Evolutionary conservation across 2,329 filamentous ascomycete genomes (phyloP), one percentile per base, ranked within the genome.

Genomic region (Clonostachys byssicola): DNA sequence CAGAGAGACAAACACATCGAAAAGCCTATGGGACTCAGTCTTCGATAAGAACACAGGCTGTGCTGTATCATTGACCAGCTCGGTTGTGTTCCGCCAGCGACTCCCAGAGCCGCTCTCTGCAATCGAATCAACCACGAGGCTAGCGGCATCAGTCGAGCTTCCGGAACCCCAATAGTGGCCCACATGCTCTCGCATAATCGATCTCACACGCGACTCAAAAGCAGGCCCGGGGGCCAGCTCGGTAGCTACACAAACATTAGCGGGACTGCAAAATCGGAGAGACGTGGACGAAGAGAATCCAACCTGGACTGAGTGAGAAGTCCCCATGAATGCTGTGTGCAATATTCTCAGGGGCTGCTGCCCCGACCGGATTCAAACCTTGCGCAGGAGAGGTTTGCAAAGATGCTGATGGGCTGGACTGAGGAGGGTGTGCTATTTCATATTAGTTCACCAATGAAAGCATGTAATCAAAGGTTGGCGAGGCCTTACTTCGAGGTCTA

Each of bases 1-100:
- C 3, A 58, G 43, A 3, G 57, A 56, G 18, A 53, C 47, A 38
- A 61, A 61, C 0, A 53, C 39, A 34, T 57, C 51, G 12, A 61
- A 54, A 0, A 60, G 43, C 5, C 54, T 44, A 23, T 52, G 47
- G 1, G 59, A 57, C 42, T 56, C 52, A 5, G 47, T 45, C 33
- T 56, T 55, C 2, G 52, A 48, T 7, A 53, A 23, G 5, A 56
- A 41, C 10, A 34, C 38, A 7, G 51, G 52, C 2, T 49, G 30
- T 7, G 52, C 42, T 6, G 49, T 23, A 5, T 43, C 47, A 50
- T 62, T 62, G 56, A 69, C 18, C 2, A 56, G 30, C 10, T 53
- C 51, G 3, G 43, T 16, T 5, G 48, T 42, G 12, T 46, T 49
- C 4, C 44, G 39, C 55, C 55, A 57, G 1, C 44, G 45, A 10